A percentile compares a stretch with the other conserved stretches of the same genome.
Evolutionary conservation across 1,139 yeast species (phyloP).

Genomic region (Blastobotrys raffinosifermentans): DNA sequence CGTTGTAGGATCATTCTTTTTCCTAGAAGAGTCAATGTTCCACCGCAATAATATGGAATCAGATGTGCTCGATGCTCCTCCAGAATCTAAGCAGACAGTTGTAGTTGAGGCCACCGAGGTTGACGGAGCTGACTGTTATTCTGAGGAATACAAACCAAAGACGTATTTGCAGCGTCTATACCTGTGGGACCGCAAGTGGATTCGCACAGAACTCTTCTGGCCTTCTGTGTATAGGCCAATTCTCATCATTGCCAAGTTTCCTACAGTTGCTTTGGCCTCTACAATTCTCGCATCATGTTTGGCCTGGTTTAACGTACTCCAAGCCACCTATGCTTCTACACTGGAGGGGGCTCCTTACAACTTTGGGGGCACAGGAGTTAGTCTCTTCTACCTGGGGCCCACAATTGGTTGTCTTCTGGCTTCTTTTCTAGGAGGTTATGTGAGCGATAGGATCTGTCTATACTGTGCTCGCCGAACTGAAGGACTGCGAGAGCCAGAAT

Average conservation of each 20-base stretch:
- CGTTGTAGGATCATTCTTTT: conserved; percentile 48
- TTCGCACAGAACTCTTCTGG: too few species aligned
- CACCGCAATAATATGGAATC: conserved; percentile 39
- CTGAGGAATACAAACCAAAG: too few species aligned
- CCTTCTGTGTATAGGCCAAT: too few species aligned
- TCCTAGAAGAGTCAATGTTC: conserved; percentile 69
- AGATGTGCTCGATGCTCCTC: too few species aligned
- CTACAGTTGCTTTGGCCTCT: too few species aligned
- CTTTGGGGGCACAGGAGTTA: conserved; percentile 66
- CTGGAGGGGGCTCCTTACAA: conserved; percentile 53
- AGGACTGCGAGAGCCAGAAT: conserved; percentile 74
- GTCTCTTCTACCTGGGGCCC: conserved; percentile 73
- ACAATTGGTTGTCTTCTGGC: conserved; percentile 69
- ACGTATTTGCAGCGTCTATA: conserved; percentile 36
- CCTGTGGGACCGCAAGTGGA: too few species aligned
- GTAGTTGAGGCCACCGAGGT: too few species aligned
- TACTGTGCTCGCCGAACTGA: conserved; percentile 62
- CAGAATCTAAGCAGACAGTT: too few species aligned
- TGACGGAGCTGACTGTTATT: too few species aligned
- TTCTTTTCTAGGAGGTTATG: conserved; percentile 50
- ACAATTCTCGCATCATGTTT: too few species aligned
- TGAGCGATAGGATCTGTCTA: conserved; percentile 54
- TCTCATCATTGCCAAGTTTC: too few species aligned
- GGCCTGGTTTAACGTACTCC: conserved; percentile 49
- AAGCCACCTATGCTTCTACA: conserved; percentile 54